Evolutionary conservation across 305 asterid species (phyloP), one percentile per base, ranked within the genome.

Genomic region (Petunia hybrid): DNA sequence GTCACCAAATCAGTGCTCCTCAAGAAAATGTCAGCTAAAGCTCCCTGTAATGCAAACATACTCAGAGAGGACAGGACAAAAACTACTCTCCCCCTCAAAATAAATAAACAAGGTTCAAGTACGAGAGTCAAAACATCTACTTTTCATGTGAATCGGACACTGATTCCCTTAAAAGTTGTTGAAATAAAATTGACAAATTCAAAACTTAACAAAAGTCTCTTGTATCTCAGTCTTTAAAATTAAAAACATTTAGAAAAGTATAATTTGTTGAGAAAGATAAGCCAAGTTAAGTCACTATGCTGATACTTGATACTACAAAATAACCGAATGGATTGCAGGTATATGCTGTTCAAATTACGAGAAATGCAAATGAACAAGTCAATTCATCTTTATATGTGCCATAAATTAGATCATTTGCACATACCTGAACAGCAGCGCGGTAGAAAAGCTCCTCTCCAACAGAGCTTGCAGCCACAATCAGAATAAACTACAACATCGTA

Each of bases 361-460:
- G 42, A 14, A 40, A 36, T 69, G 12, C 8, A 14, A 39, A 43
- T 14, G 31, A 8, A 42, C 16, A 60, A 59, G 53, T 1, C 39
- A 77, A 35, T 77, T 70, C 31, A 5, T 0, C 9, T 40, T 70
- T 46, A 22, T 1, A 59, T 0, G 14, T 22, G 41, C 8, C 5
- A 71, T 48, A 12, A 43, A 35, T 13, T 31, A 4, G 61, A 71
- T 8, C 5, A 16, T 71, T 10, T 8, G 48, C 42, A 70, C 83
- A 67, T 59, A 95, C 98, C 98, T 95, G 99, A 82, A 95, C 95
- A 79, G 98, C 98, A 81, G 96, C 98, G 0, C 97, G 97, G 85
- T 92, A 95, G 88, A 94, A 95, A 67, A 95, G 97, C 89, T 95
- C 99, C 89, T 94, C 99, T 67, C 99, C 99, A 36, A 95, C 97